Base-by-base conservation (phyloP, 2,329 filamentous ascomycete genomes). In the Chaetomiaceae sp. region DNA sequence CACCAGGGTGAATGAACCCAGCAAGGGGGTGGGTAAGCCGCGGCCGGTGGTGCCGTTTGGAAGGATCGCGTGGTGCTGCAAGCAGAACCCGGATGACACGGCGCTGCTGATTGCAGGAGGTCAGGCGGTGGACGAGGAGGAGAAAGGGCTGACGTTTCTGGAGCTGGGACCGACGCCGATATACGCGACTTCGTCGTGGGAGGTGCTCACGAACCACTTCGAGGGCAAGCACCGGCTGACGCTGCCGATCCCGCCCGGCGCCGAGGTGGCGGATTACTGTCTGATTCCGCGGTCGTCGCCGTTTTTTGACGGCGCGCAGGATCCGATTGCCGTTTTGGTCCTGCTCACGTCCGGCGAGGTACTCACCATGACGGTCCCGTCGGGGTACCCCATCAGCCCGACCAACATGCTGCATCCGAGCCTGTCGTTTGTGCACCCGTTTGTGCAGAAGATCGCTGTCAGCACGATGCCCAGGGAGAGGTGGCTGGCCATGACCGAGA, bases 401-500 rank as follows among this genome's bases (percentile, higher is more conserved):
- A 96, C 91, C 4, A 96, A 96, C 64, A 89, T 96, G 70, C 79
- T 99, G 6, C 92, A 95, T 64, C 82, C 91, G 0, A 96, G 88
- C 2, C 73, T 96, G 42, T 88, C 88, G 1, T 88, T 96, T 58
- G 87, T 96, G 6, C 91, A 96, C 65, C 94, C 94, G 0, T 97
- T 95, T 66, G 83, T 94, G 54, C 87, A 83, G 50, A 83, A 84
- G 47, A 76, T 88, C 47, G 79, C 82, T 15, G 76, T 95, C n/a
- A 80, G 89, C 9, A 80, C 82, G 12, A 76, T 97, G 11, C 85
- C 90, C 44, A 83, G 94, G 25, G 83, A 83, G 7, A 81, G 85
- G 59, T 99, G 94, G 94, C 79, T 97, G 14, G 89, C 89, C 4
- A 87, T 97, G 83, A 82, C 83, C n/a, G 94, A 97, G 69, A 87